A percentile compares a stretch with the other conserved stretches of the same genome.
These are phyloP conservation scores for Papiliotrema terrestris DNA, from an alignment of 1,284 basidiomycete genomes.

Conservation along the genomic window DNA sequence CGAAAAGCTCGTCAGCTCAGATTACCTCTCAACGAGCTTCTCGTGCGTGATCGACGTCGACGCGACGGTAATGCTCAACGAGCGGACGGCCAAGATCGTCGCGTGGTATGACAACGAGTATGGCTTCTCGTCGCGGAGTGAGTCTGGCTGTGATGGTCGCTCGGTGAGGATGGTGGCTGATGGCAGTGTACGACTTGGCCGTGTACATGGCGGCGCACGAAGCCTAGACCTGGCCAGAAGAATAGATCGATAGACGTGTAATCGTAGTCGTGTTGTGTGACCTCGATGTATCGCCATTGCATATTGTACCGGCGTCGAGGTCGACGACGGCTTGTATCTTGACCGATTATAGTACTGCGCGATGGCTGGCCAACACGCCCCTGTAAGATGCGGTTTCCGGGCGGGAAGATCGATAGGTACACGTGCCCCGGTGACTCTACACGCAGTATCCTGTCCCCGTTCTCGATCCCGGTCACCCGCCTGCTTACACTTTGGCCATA, in stretches of 20 bases:
- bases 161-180: neutral
- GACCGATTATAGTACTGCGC: neutral
- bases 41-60: constrained; percentile 45
- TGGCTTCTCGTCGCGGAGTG: constrained; percentile 35
- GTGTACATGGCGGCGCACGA: neutral
- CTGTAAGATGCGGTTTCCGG: too few species aligned
- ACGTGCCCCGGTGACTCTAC: too few species aligned
- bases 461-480: too few species aligned
- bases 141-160: constrained; percentile 1
- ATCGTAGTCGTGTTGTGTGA: too few species aligned
- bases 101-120: constrained; percentile 50
- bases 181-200: neutral
- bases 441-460: too few species aligned
- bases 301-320: too few species aligned
- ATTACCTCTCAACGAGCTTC: constrained; percentile 43
- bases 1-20: constrained; percentile 49
- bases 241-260: too few species aligned
- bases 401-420: too few species aligned
- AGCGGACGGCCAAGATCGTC: constrained; percentile 45
- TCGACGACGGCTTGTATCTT: neutral
- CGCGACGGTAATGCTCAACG: constrained; percentile 44
- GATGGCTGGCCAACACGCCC: too few species aligned
- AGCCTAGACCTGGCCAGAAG: neutral
- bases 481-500: too few species aligned
- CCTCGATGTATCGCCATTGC: too few species aligned